These are phyloP conservation scores for Phytopythium chamaehyphon DNA, from an alignment of 352 stramenopile species.

Conservation along the genomic window DNA sequence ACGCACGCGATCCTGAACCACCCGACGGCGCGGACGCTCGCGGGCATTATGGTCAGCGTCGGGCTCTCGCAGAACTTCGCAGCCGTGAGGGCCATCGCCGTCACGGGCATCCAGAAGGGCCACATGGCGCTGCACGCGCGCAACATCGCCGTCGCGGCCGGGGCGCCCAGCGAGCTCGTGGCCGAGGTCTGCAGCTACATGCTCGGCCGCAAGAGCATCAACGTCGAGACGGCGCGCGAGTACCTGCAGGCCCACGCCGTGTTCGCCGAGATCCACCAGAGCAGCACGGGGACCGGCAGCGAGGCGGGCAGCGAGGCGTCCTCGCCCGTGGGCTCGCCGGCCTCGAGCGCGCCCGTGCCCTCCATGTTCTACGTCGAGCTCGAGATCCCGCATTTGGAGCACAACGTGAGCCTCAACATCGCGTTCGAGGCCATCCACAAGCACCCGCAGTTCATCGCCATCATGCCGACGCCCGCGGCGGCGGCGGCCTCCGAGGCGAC, in stretches of 20 bases:
- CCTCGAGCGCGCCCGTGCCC: conserved; percentile 33
- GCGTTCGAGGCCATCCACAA: conserved; percentile 79
- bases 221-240: conserved; percentile 79
- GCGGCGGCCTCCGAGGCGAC: conserved; percentile 15
- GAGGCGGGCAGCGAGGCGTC: conserved; percentile 8
- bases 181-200: conserved; percentile 86
- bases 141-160: conserved; percentile 83
- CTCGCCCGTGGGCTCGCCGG: conserved; percentile 36
- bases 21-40: conserved; percentile 54
- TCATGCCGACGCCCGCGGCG: conserved; percentile 32
- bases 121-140: conserved; percentile 86
- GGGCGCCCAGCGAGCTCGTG: conserved; percentile 74
- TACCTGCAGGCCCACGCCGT: conserved; percentile 80
- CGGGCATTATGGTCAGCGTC: conserved; percentile 72
- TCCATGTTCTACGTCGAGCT: conserved; percentile 88
- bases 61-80: conserved; percentile 86
- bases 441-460: conserved; percentile 76
- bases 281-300: not conserved
- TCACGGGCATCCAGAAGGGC: conserved; percentile 85
- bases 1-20: conserved; percentile 78
- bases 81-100: conserved; percentile 76
- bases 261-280: conserved; percentile 64
- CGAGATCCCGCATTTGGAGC: conserved; percentile 61
- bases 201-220: conserved; percentile 73
- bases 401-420: conserved; percentile 76